phyloP scores from a whole-genome alignment of 805 yeast species.

The Blastobotrys terrestris region DNA sequence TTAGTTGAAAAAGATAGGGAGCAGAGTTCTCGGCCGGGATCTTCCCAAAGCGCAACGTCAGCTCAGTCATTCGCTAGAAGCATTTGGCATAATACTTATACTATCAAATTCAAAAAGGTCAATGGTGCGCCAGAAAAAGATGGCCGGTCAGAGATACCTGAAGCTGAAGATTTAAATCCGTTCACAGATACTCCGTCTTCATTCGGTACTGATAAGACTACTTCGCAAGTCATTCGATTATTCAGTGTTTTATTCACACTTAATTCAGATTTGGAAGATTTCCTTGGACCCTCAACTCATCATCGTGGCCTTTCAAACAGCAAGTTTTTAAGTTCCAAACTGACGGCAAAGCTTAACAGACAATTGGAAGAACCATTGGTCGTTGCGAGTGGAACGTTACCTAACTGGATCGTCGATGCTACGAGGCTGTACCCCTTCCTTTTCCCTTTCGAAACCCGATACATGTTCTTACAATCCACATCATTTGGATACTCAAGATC shows the following conservation, averaged over 20 bases:
- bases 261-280: constrained; percentile 21
- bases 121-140: constrained; percentile 14
- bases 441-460: constrained; percentile 76
- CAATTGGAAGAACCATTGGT: constrained; percentile 86
- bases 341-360: constrained; percentile 78
- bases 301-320: constrained; percentile 11
- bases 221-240: constrained; percentile 20
- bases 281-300: constrained; percentile 9
- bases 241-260: constrained; percentile 24
- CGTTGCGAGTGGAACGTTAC: constrained; percentile 80
- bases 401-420: constrained; percentile 75
- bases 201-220: constrained; percentile 18
- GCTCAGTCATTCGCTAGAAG: constrained; percentile 10
- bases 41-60: constrained; percentile 1
- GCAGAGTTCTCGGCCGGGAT: constrained; percentile 7
- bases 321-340: constrained; percentile 64
- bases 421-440: constrained; percentile 72
- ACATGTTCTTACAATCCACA: constrained; percentile 73
- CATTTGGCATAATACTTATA: constrained; percentile 55
- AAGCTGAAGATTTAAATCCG: constrained; percentile 21
- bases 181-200: constrained; percentile 19
- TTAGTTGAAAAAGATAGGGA: constrained; percentile 7
- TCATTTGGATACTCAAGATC: constrained; percentile 87
- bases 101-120: constrained; percentile 40
- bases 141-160: constrained; percentile 8